These are phyloP conservation scores for Phytophthora brassicae DNA, from an alignment of 352 stramenopile genomes.

Conservation along the genomic window DNA sequence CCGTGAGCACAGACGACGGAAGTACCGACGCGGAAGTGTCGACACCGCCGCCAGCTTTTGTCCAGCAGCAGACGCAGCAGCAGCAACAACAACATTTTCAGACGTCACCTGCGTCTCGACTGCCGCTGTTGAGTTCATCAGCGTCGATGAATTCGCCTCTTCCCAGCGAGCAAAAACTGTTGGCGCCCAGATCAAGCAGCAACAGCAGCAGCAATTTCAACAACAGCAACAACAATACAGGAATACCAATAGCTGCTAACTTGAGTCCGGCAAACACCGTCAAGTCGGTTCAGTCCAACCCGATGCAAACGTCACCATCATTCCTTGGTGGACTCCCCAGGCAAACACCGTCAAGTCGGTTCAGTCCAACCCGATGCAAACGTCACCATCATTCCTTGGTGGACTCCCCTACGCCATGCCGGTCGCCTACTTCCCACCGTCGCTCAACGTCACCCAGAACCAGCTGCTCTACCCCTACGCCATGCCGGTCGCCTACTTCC, in stretches of 20 bases:
- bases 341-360: constrained; percentile 1
- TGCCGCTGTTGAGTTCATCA: constrained; percentile 9
- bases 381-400: constrained; percentile 18
- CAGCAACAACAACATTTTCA: constrained; percentile 11
- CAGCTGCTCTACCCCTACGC: constrained; percentile 51
- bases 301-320: background rate
- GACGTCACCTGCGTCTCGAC: constrained; percentile 18
- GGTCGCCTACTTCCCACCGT: too few species aligned
- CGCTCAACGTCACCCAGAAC: too few species aligned
- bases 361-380: constrained; percentile 7
- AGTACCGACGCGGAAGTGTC: constrained; percentile 52
- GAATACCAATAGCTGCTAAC: background rate
- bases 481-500: constrained; percentile 65
- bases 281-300: constrained; percentile 8
- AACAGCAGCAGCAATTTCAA: background rate
- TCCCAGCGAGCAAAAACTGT: constrained; percentile 27
- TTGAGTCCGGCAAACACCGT: background rate
- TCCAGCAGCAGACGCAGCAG: constrained; percentile 15
- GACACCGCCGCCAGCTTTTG: constrained; percentile 44
- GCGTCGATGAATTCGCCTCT: constrained; percentile 21
- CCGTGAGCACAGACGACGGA: constrained; percentile 45
- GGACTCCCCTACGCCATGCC: too few species aligned
- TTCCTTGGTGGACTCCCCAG: too few species aligned
- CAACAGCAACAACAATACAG: constrained; percentile 1
- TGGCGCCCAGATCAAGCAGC: constrained; percentile 7